Evolutionary conservation across 2,329 filamentous ascomycete species (phyloP).

Genomic region (Dendryphion nanum): DNA sequence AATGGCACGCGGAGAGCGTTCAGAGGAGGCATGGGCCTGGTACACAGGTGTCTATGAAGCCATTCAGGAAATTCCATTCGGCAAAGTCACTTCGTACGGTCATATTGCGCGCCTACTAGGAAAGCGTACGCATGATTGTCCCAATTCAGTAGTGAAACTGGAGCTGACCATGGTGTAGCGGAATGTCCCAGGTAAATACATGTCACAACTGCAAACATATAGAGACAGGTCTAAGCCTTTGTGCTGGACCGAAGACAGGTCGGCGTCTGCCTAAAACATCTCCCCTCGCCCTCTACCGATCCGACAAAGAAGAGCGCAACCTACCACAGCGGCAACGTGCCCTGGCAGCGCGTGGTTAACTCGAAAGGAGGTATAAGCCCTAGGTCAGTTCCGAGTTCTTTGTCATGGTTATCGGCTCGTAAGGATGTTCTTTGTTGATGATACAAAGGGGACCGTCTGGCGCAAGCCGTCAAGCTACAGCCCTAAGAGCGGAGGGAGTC

Average conservation of each 20-base stretch:
- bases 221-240: slow-evolving; percentile 58
- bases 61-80: slow-evolving; percentile 78
- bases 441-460: slow-evolving; percentile 43
- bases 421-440: slow-evolving; percentile 18
- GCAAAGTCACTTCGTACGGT: slow-evolving; percentile 84
- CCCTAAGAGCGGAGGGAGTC: slow-evolving; percentile 48
- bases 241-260: slow-evolving; percentile 63
- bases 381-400: slow-evolving; percentile 54
- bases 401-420: slow-evolving; percentile 1
- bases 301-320: slow-evolving; percentile 41
- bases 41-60: slow-evolving; percentile 77
- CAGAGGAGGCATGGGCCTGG: slow-evolving; percentile 73
- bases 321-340: slow-evolving; percentile 77
- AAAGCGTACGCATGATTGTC: slow-evolving; percentile 67
- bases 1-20: slow-evolving; percentile 60
- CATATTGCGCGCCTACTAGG: slow-evolving; percentile 73
- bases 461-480: slow-evolving; percentile 48
- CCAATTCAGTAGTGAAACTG: no score
- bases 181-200: slow-evolving; percentile 46
- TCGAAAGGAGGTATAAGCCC: slow-evolving; percentile 82
- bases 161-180: no score
- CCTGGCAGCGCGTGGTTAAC: slow-evolving; percentile 94
- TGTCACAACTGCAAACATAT: slow-evolving; percentile 6
- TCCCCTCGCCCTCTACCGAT: slow-evolving; percentile 55
- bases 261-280: slow-evolving; percentile 84